Base-by-base conservation (phyloP, 2,329 filamentous ascomycete species). In the Aspergillus sp. region DNA sequence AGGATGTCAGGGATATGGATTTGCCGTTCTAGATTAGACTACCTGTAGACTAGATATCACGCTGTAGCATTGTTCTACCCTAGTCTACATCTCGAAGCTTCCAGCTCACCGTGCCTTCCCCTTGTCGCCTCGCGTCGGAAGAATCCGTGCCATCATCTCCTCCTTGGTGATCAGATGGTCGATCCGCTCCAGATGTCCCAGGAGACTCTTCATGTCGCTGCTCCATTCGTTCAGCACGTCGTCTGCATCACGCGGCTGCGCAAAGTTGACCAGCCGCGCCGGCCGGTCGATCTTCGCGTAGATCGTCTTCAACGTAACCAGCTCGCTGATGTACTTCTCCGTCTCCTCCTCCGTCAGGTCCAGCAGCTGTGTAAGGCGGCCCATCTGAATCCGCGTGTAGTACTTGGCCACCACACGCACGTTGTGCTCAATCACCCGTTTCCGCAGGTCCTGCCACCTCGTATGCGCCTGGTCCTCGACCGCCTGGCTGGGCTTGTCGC, bases 101-200 rank as follows among this genome's bases (percentile, higher is more conserved):
- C 7, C 26, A 22, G 32, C 31, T 52, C 35, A 61, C 42, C 48
- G 58, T 36, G 53, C 59, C 43, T 60, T 62, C 33, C 47, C 44
- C 50, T 57, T 60, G 34, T 60, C 58, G 10, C 45, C 43, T 33
- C 57, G 57, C 15, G 58, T 47, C 2, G 85, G 85, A 61, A 91
- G 81, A 52, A 98, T 96, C 38, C 88, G 75, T 25, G 91, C 91
- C 91, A 98, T 98, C 91, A 98, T 98, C 72, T 98, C 91, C 66
- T 98, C 91, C 72, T 96, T 96, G 34, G 93, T 98, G 54, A 98
- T 98, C 52, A 98, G 71, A 61, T 98, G 91, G 57, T 98, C 91
- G 40, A 98, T 93, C 42, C 86, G 75, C 71, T 94, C 86, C 54
- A 94, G 57, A 34, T 89, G 66, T 8, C 85, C 86, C 44, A 94